Evolutionary conservation across 2,329 filamentous ascomycete species (phyloP), one percentile per base, ranked within the genome.

Genomic region (Davidsoniella virescens): DNA sequence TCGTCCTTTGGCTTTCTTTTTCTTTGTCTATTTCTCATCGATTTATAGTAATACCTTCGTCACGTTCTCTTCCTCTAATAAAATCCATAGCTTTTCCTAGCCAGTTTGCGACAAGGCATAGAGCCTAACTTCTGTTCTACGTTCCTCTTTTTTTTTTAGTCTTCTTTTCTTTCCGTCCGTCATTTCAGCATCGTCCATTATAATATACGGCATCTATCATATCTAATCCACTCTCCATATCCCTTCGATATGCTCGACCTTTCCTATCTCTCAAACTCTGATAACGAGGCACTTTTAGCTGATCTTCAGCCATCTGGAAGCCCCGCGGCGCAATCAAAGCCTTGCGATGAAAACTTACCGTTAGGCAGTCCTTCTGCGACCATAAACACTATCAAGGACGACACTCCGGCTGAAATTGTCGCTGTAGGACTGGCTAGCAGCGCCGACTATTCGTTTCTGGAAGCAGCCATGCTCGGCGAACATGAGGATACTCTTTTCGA

Each of bases 251-350:
- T 52, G 51, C 46, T 52, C 38, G 29, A 38, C 16, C 18, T 46
- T n/a, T 36, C 25, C 26, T 52, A 50, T 39, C 42, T 16, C 25
- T 52, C 51, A 7, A 43, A 52, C 44, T 50, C 47, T 16, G 51
- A 33, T 7, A 25, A 43, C 6, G 43, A 46, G 33, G 7, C 49
- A 12, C 12, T n/a, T 18, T 6, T 43, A 14, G 9, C 17, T 43
- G 40, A 43, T 43, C 12, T 43, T 20, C 40, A 23, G 17, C 5
- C 40, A 20, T 43, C 25, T 18, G 40, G 25, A 14, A 43, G 12
- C 40, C 40, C 14, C 10, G 17, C 18, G 40, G 14, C 17, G n/a
- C 17, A 10, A 20, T 42, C 17, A 23, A 23, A 23, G 10, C 40
- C 40, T 16, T 12, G 16, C 26, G 26, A 29, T 29, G 26, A 29